phyloP scores from a whole-genome alignment of 2,329 filamentous ascomycete species.

The Chalara sp. region DNA sequence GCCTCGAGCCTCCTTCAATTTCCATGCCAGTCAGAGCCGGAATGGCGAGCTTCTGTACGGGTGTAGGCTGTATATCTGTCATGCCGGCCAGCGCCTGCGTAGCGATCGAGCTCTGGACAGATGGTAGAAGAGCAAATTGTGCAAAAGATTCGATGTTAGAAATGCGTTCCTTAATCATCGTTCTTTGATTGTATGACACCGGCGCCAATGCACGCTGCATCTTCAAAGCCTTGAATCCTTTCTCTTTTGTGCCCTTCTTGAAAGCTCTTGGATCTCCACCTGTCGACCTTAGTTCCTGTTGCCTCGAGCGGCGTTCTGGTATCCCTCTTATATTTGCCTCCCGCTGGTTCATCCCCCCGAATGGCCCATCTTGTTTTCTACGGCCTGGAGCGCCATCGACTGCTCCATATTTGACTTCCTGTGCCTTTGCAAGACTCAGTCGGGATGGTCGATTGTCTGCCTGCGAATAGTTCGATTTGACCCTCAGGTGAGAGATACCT shows the following conservation, averaged over 20 bases:
- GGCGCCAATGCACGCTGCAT: conserved; percentile 80
- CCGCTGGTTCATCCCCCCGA: conserved; percentile 52
- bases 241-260: conserved; percentile 34
- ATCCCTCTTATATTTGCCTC: conserved; percentile 36
- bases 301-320: conserved; percentile 28
- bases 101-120: conserved; percentile 62
- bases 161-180: conserved; percentile 46
- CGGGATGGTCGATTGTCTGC: conserved; percentile 15
- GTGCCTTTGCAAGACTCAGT: conserved; percentile 20
- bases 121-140: conserved; percentile 68
- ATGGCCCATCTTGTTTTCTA: conserved; percentile 43
- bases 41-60: conserved; percentile 84
- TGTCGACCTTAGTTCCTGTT: conserved; percentile 8
- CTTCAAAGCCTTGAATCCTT: conserved; percentile 68
- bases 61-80: conserved; percentile 72
- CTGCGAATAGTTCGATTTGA: conserved; percentile 13
- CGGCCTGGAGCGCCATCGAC: conserved; percentile 24
- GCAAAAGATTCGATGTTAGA: conserved; percentile 71
- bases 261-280: conserved; percentile 3
- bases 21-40: conserved; percentile 62
- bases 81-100: conserved; percentile 70
- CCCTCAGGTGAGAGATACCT: conserved; percentile 4
- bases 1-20: conserved; percentile 28
- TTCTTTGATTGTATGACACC: conserved; percentile 66
- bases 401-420: conserved; percentile 12